Conservation (phyloP, 352 stramenopile species). For the Elongisporangium anandrum region DNA sequence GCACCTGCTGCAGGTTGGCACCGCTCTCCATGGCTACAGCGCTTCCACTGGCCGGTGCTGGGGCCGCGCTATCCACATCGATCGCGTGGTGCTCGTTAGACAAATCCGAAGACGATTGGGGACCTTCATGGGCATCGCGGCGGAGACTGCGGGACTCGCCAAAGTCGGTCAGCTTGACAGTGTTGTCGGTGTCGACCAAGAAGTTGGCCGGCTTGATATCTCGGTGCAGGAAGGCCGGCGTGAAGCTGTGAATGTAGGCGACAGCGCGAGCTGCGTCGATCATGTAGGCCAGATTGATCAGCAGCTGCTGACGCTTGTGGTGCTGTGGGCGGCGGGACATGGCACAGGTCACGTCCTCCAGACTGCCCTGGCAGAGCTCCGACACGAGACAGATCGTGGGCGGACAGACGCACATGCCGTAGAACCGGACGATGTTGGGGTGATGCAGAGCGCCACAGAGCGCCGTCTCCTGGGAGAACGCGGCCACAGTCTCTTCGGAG, state of each 20-base stretch:
- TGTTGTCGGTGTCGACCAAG: conserved; percentile 49
- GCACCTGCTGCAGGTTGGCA: conserved; percentile 23
- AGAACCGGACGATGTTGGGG: conserved; percentile 61
- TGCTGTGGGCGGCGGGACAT: conserved; percentile 24
- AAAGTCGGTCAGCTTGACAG: conserved; percentile 69
- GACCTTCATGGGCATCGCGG: not conserved
- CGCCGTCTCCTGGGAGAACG: conserved; percentile 56
- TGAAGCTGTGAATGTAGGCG: conserved; percentile 74
- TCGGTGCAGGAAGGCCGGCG: conserved; percentile 63
- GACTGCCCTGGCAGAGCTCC: conserved; percentile 55
- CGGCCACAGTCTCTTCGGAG: conserved; percentile 47
- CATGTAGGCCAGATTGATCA: conserved; percentile 58
- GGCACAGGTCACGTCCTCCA: conserved; percentile 48
- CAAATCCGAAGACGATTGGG: not conserved
- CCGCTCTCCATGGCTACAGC: conserved; percentile 28
- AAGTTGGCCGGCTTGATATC: conserved; percentile 81
- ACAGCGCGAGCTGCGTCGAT: conserved; percentile 61
- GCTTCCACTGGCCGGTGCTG: conserved; percentile 5
- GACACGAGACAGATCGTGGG: conserved; percentile 66
- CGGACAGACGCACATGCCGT: conserved; percentile 59
- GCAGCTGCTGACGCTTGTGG: conserved; percentile 47
- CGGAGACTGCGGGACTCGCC: conserved; percentile 38
- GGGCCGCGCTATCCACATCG: not conserved
- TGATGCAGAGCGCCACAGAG: conserved; percentile 52
- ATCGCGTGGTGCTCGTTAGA: conserved; percentile 1